Evolutionary conservation across 2,329 filamentous ascomycete genomes (phyloP), one percentile per base, ranked within the genome.

Genomic region (Pezicula rhizophila): DNA sequence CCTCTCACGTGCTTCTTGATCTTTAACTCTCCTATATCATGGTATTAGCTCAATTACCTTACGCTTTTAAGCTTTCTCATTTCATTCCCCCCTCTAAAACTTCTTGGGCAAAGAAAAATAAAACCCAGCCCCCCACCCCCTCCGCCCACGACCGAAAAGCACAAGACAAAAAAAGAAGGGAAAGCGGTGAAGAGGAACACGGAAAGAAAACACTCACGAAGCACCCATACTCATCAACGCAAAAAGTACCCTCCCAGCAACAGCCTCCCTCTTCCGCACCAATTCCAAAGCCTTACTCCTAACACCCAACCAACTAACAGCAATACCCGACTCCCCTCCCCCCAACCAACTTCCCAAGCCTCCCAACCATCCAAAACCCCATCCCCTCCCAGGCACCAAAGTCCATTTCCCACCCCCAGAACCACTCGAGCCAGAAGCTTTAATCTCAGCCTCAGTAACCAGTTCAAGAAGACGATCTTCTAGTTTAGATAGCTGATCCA

Each of bases 211-310:
- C 23, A 59, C 65, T 53, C 54, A 68, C 62, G 72, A 72, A 40
- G 70, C 69, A 26, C 75, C 67, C 66, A 75, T 70, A 61, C 69
- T 73, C 65, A 72, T 71, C 57, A 76, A 71, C 48, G 72, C 67
- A 54, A 75, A 76, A 42, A 73, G 66, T 37, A 76, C 71, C 34
- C 71, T 64, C 7, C 64, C 65, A 2, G 70, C 72, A 55, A 74
- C 54, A 2, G 68, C 66, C 46, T 75, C 71, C 42, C 72, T 66
- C 62, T 75, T 70, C 23, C 70, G 64, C 15, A 72, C 70, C 12
- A 75, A 56, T 47, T 75, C 70, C 48, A 75, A 52, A 3, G 70
- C 70, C 52, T 73, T 74, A 8, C 65, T 64, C 28, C 72, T 61
- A 11, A 73, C 68, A 1, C 66, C 63, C 34, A 75, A 50, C 72